phyloP scores from a whole-genome alignment of 306 rosid genomes.

The Spatholobus suberectus region DNA sequence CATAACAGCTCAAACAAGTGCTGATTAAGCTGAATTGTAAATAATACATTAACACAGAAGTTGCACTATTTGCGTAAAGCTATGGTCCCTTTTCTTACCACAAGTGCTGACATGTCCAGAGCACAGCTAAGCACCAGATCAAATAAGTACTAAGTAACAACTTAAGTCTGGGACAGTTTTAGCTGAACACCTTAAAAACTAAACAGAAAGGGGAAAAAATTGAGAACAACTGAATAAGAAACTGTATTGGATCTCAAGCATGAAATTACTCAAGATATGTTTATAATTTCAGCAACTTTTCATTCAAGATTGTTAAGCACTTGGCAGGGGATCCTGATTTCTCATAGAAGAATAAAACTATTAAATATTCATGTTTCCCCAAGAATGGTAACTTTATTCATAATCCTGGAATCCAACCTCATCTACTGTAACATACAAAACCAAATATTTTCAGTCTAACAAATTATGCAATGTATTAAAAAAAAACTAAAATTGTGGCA shows the following conservation, averaged over 20 bases:
- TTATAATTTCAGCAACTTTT: conserved; percentile 17
- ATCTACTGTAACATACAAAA: conserved; percentile 16
- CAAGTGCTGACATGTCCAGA: conserved; percentile 5
- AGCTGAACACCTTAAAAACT: conserved; percentile 21
- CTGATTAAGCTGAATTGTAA: neutral
- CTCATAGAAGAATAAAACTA: neutral
- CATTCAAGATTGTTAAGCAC: neutral
- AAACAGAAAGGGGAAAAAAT: neutral
- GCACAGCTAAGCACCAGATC: neutral
- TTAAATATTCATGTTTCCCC: neutral
- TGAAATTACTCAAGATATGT: conserved; percentile 2
- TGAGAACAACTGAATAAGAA: conserved; percentile 3
- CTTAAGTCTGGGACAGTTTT: conserved; percentile 6
- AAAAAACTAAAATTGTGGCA: neutral
- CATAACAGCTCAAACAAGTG: neutral
- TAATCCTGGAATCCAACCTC: conserved; percentile 33
- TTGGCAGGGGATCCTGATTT: conserved; percentile 3
- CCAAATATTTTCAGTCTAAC: conserved; percentile 11
- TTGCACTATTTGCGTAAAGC: conserved; percentile 19
- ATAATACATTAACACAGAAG: neutral
- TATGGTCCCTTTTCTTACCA: neutral
- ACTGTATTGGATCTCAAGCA: conserved; percentile 26
- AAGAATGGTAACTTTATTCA: conserved; percentile 15
- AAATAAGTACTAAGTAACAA: conserved; percentile 12
- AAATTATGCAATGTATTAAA: neutral